Evolutionary conservation across 495 filamentous ascomycete genomes (phyloP).

Genomic region (Aspergillus taichungensis): DNA sequence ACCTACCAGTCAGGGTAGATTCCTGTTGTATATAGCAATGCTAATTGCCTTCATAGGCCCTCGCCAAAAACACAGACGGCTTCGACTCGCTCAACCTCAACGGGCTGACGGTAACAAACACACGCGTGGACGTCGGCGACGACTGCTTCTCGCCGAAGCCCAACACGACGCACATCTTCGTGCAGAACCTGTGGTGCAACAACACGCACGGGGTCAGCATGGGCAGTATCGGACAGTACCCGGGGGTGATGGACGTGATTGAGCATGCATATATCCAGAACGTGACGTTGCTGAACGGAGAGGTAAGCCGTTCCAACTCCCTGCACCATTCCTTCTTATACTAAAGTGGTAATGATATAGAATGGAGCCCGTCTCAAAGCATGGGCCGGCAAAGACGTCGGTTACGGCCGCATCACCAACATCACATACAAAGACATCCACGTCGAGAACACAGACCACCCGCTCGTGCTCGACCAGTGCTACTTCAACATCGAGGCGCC

Average conservation of each 20-base stretch:
- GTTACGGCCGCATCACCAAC: constrained; percentile 51
- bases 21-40: no score
- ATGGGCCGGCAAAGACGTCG: constrained; percentile 43
- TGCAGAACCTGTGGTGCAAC: constrained; percentile 51
- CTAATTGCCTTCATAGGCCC: no score
- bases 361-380: constrained; percentile 49
- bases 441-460: constrained; percentile 45
- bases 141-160: constrained; percentile 54
- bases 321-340: neutral
- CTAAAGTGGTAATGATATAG: constrained; percentile 19
- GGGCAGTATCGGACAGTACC: constrained; percentile 50
- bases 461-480: constrained; percentile 47
- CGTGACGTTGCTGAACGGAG: constrained; percentile 44
- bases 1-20: neutral
- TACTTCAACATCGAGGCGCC: constrained; percentile 48
- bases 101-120: constrained; percentile 39
- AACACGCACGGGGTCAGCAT: constrained; percentile 49
- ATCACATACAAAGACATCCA: constrained; percentile 51
- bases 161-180: constrained; percentile 48
- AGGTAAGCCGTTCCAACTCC: constrained; percentile 13
- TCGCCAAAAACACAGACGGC: constrained; percentile 51
- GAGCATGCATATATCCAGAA: constrained; percentile 48
- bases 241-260: constrained; percentile 43
- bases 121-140: constrained; percentile 45
- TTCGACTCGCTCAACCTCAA: constrained; percentile 47